Percentiles rank a stretch among this genome's conserved stretches.
phyloP scores from a whole-genome alignment of 1,284 basidiomycete genomes.

The Cutaneotrichosporon sp. region DNA sequence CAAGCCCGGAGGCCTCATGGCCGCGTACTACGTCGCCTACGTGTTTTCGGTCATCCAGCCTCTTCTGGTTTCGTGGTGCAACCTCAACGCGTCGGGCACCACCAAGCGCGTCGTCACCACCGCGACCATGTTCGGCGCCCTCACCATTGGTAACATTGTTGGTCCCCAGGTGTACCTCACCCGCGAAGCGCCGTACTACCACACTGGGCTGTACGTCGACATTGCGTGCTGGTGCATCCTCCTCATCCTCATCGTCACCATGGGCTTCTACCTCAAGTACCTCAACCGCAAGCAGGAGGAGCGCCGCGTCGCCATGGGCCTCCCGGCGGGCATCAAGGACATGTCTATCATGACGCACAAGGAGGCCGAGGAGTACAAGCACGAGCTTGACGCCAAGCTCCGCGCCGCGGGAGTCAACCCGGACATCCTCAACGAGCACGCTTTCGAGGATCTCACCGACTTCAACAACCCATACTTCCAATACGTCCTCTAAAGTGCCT shows the following conservation, averaged over 20 bases:
- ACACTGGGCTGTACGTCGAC: conserved; percentile 48
- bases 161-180: conserved; percentile 48
- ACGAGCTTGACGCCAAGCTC: conserved; percentile 26
- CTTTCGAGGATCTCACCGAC: conserved; percentile 29
- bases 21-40: conserved; percentile 45
- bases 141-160: conserved; percentile 35
- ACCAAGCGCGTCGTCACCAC: conserved; percentile 49
- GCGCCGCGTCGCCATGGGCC: conserved; percentile 41
- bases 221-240: conserved; percentile 39
- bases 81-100: conserved; percentile 47
- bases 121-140: conserved; percentile 35
- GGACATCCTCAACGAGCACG: conserved; percentile 24
- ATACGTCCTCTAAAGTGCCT: conserved; percentile 22
- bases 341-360: conserved; percentile 39
- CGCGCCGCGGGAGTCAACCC: conserved; percentile 23
- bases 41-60: conserved; percentile 43
- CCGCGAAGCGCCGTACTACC: conserved; percentile 39
- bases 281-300: conserved; percentile 45
- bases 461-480: conserved; percentile 19
- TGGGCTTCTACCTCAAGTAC: conserved; percentile 43
- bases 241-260: conserved; percentile 39
- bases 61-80: conserved; percentile 43
- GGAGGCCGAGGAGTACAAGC: conserved; percentile 37
- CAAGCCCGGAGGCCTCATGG: conserved; percentile 39
- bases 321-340: conserved; percentile 45